Conservation (phyloP, 2,329 filamentous ascomycete species). For the Diaporthe destruens region DNA sequence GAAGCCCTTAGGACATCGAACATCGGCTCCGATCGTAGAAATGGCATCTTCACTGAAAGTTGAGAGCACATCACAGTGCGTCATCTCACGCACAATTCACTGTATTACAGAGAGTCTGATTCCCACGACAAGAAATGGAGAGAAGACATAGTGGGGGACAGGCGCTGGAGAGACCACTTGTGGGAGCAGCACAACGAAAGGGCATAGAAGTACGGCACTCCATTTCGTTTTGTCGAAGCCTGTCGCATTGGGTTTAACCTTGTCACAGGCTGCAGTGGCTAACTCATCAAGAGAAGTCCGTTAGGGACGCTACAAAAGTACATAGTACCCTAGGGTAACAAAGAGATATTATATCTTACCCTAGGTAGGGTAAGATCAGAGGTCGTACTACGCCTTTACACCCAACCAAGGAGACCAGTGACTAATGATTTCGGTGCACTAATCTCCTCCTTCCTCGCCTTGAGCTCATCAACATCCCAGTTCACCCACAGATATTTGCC, state of each 20-base stretch:
- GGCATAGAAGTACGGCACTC: not conserved
- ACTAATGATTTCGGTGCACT: slow-evolving; percentile 1
- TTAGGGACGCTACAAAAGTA: too few relatives aligned
- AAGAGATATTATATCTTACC: too few relatives aligned
- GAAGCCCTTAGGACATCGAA: not conserved
- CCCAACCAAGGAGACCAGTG: slow-evolving; percentile 33
- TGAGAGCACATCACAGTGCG: too few relatives aligned
- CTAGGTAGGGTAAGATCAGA: too few relatives aligned
- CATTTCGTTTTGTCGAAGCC: too few relatives aligned
- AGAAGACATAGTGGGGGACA: not conserved
- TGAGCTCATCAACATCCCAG: slow-evolving; percentile 58
- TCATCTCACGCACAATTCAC: not conserved
- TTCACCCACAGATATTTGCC: slow-evolving; percentile 54
- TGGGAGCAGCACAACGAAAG: not conserved
- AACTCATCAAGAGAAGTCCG: not conserved
- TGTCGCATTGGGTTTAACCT: not conserved
- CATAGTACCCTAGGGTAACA: too few relatives aligned
- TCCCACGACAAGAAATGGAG: too few relatives aligned
- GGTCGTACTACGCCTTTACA: not conserved
- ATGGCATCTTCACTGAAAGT: not conserved
- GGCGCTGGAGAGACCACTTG: too few relatives aligned
- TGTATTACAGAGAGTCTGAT: too few relatives aligned
- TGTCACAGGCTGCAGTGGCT: not conserved
- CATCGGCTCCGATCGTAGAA: not conserved
- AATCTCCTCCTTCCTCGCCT: slow-evolving; percentile 42